phyloP scores from a whole-genome alignment of 192 early-diverging fungal species.

The Coemansia reversa region DNA sequence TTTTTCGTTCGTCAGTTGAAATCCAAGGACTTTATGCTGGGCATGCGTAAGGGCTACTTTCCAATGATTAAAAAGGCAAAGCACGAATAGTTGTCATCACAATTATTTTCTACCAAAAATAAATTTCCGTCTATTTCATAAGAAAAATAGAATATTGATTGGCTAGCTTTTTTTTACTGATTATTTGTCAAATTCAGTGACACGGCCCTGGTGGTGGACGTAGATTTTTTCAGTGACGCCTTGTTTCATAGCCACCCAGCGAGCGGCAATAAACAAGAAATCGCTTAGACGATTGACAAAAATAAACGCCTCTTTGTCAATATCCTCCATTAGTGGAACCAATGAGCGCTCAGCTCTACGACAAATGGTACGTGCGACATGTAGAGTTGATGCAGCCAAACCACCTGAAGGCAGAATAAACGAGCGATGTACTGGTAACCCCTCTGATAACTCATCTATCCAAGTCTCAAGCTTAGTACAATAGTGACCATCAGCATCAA shows the following conservation, averaged over 20 bases:
- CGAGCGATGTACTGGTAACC: constrained; percentile 71
- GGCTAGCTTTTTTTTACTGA: too few relatives aligned
- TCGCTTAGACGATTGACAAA: constrained; percentile 71
- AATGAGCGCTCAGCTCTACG: constrained; percentile 83
- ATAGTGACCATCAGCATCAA: constrained; percentile 69
- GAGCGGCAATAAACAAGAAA: constrained; percentile 86
- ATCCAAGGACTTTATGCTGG: constrained; percentile 45
- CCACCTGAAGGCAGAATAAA: constrained; percentile 95
- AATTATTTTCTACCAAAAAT: too few relatives aligned
- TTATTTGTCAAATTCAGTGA: constrained; percentile 44
- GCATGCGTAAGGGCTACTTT: constrained; percentile 37
- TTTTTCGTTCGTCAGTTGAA: constrained; percentile 37
- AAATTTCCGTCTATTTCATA: too few relatives aligned
- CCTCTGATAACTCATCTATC: constrained; percentile 76
- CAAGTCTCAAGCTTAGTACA: constrained; percentile 70
- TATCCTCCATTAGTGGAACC: constrained; percentile 63
- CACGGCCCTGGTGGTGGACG: constrained; percentile 36
- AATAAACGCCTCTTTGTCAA: constrained; percentile 28
- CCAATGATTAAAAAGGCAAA: constrained; percentile 10
- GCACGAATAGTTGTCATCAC: not conserved
- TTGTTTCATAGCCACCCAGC: constrained; percentile 74
- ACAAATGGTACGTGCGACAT: constrained; percentile 82
- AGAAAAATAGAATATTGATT: too few relatives aligned
- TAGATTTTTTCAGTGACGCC: constrained; percentile 78
- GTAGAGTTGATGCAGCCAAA: constrained; percentile 72